phyloP scores from a whole-genome alignment of 257 asterid species.

The Leptodermis oblonga region DNA sequence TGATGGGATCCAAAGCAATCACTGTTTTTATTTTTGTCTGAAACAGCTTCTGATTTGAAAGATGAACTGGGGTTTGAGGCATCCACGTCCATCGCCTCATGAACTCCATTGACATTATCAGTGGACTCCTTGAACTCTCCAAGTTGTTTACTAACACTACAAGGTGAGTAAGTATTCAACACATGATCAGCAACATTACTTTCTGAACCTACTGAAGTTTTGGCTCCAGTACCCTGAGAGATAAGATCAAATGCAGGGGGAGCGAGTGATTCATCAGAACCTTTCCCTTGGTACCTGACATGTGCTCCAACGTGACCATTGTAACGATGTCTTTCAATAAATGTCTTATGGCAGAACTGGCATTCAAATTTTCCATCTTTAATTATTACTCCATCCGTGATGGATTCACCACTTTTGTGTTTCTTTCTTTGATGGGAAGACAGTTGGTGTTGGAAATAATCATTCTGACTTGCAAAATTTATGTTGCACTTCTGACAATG shows the following conservation, averaged over 20 bases:
- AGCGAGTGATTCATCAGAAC: conserved; percentile 34
- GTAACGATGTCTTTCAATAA: conserved; percentile 53
- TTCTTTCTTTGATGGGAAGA: conserved; percentile 49
- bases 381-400: conserved; percentile 63
- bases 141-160: conserved; percentile 25
- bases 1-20: conserved; percentile 11
- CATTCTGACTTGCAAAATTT: conserved; percentile 39
- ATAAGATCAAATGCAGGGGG: conserved; percentile 22
- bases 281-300: conserved; percentile 48
- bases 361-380: conserved; percentile 64
- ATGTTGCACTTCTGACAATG: conserved; percentile 42
- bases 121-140: conserved; percentile 24
- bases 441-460: conserved; percentile 44
- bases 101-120: conserved; percentile 18
- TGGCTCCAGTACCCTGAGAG: conserved; percentile 22
- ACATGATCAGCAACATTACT: conserved; percentile 21
- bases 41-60: conserved; percentile 24
- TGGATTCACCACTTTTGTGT: conserved; percentile 34
- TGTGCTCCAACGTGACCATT: conserved; percentile 74
- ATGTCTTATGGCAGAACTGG: conserved; percentile 66
- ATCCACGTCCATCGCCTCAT: conserved; percentile 25
- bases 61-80: conserved; percentile 16
- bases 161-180: conserved; percentile 15
- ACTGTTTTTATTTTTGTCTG: conserved; percentile 18
- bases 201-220: conserved; percentile 25